These are phyloP conservation scores for Globisporangium viniferum DNA, from an alignment of 352 stramenopile species.

Conservation along the genomic window DNA sequence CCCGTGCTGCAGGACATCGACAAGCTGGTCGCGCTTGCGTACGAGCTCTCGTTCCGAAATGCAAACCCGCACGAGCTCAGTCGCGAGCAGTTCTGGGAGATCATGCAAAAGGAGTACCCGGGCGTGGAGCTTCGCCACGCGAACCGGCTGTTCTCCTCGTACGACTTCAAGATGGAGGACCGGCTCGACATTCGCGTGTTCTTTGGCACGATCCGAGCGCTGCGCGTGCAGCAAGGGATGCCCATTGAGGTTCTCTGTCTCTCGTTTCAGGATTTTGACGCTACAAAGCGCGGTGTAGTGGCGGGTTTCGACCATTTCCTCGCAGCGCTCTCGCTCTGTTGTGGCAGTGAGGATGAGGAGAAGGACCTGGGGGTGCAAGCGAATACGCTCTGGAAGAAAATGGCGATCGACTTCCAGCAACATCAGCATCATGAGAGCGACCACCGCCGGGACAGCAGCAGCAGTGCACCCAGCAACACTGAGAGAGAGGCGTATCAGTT, in stretches of 20 bases:
- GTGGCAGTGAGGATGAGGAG: slow-evolving; percentile 39
- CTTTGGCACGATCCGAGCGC: slow-evolving; percentile 40
- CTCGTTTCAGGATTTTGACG: slow-evolving; percentile 47
- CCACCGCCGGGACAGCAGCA: slow-evolving; percentile 18
- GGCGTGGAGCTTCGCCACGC: slow-evolving; percentile 34
- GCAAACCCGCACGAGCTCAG: slow-evolving; percentile 27
- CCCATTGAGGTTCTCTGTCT: slow-evolving; percentile 44
- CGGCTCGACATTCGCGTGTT: slow-evolving; percentile 52
- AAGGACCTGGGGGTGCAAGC: slow-evolving; percentile 25
- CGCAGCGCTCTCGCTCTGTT: slow-evolving; percentile 37
- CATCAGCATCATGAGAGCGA: slow-evolving; percentile 13
- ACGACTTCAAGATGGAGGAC: slow-evolving; percentile 46
- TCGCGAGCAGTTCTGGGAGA: slow-evolving; percentile 44
- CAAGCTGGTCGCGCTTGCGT: slow-evolving; percentile 47
- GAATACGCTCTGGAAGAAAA: slow-evolving; percentile 21
- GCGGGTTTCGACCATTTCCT: slow-evolving; percentile 18
- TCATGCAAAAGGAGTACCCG: slow-evolving; percentile 51
- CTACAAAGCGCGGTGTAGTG: slow-evolving; percentile 25
- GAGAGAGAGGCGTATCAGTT: slow-evolving; percentile 30
- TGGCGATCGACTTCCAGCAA: slow-evolving; percentile 9
- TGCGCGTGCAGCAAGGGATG: slow-evolving; percentile 58
- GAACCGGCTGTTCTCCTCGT: slow-evolving; percentile 65
- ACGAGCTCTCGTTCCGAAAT: slow-evolving; percentile 50
- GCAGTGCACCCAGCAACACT: not conserved
- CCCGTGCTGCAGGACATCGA: slow-evolving; percentile 68